Evolutionary conservation across 306 rosid genomes (phyloP).

Genomic region (Senna tora): DNA sequence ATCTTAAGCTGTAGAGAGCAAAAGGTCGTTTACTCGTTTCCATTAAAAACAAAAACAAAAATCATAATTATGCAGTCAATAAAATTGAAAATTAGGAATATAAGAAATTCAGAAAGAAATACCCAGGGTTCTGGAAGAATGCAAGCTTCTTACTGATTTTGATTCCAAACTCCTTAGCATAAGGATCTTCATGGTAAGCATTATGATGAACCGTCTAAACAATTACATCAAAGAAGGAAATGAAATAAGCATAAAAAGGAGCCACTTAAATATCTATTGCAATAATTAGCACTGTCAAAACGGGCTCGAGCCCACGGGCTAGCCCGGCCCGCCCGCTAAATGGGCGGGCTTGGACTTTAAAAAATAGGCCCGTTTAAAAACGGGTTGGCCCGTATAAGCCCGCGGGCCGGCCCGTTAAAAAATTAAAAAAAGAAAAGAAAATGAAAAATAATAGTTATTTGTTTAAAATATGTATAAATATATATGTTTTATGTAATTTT

Average conservation of each 20-base stretch:
- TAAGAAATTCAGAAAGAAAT: neutral
- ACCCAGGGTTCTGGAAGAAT: constrained; percentile 98
- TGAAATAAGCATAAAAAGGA: neutral
- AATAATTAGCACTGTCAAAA: no score
- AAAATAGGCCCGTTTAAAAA: no score
- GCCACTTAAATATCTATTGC: neutral
- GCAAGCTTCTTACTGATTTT: constrained; percentile 84
- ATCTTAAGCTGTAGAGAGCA: constrained; percentile 68
- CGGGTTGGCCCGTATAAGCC: no score
- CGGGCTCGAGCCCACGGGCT: no score
- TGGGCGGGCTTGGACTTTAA: no score
- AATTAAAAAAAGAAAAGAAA: no score
- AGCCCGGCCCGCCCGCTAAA: no score
- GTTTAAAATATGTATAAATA: no score
- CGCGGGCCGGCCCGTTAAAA: no score
- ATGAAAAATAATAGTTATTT: no score
- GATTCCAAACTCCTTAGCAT: constrained; percentile 90
- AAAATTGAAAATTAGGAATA: neutral
- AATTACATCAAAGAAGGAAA: neutral
- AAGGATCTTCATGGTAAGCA: constrained; percentile 83
- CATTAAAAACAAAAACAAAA: neutral
- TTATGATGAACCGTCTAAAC: constrained; percentile 86
- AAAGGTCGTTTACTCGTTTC: neutral
- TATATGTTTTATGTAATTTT: no score
- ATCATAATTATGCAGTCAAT: neutral